Base-by-base conservation (phyloP, 2,329 filamentous ascomycete genomes). In the Aspergillus candidus region DNA sequence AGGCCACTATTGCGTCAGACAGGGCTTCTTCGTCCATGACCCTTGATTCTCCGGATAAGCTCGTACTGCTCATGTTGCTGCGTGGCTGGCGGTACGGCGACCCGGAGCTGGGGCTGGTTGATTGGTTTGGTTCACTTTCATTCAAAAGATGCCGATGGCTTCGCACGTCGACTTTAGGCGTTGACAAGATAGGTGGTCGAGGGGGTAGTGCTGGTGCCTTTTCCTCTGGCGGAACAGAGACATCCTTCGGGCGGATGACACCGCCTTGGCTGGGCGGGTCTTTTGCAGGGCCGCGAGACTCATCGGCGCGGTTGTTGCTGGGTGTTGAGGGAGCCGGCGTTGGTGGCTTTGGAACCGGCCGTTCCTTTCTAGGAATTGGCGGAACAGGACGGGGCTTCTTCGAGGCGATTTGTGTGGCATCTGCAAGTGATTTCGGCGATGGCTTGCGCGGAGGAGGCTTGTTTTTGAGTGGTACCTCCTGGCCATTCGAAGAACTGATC, bases 1-100 rank as follows among this genome's bases (percentile, higher is more conserved):
- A 72, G 13, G 71, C 71, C 13, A 72, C 66, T 48, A 74, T 70
- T 22, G 71, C 71, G 56, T 72, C 65, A 11, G 70, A 71, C 3
- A 71, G 60, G 4, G 65, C 62, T 47, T 67, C 67, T 46, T 66
- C 65, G 27, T 50, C 55, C 53, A 64, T 56, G 10, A 58, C 51
- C 33, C 44, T 42, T 11, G 54, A 35, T 32, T 56, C 52, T 22
- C 62, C 52, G 14, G 55, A 29, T 11, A 54, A 15, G 43, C 51
- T 63, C 11, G 48, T 34, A 30, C 50, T 57, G 46, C 52, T 61
- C 38, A 56, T 53, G n/a, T 45, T 53, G 32, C 54, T 53, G 11
- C 55, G 50, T 4, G 57, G 57, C 34, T 41, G 51, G 4, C 44
- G 53, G n/a, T 60, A 59, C 8, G 56, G 34, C 3, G 59, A 64